These are phyloP conservation scores for Phialemonium atrogriseum DNA, from an alignment of 2,329 filamentous ascomycete species.

Conservation along the genomic window DNA sequence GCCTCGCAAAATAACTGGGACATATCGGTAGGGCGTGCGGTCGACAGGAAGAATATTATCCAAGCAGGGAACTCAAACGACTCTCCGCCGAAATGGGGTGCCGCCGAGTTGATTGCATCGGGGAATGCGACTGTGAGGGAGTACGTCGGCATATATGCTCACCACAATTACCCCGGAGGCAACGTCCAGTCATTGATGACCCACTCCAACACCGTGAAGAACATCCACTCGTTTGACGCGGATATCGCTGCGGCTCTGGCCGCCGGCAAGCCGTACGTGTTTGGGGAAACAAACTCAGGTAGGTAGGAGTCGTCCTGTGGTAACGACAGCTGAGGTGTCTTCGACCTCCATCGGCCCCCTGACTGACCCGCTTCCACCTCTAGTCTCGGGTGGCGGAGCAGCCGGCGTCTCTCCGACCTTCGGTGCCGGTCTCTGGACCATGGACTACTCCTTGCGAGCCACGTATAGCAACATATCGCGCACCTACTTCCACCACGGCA, in stretches of 20 bases:
- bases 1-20: constrained; percentile 30
- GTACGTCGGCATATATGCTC: constrained; percentile 33
- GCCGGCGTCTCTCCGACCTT: constrained; percentile 34
- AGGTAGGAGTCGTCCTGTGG: constrained; percentile 3
- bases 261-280: constrained; percentile 33
- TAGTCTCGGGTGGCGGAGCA: constrained; percentile 29
- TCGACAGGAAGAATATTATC: constrained; percentile 25
- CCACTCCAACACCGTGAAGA: constrained; percentile 29
- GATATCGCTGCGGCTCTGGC: constrained; percentile 30
- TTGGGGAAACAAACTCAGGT: constrained; percentile 44
- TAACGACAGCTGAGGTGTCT: not conserved
- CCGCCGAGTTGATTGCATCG: constrained; percentile 27
- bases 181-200: constrained; percentile 33
- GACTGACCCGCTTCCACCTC: not conserved
- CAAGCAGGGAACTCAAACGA: constrained; percentile 32
- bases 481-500: constrained; percentile 44
- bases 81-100: constrained; percentile 26
- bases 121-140: constrained; percentile 25
- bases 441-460: constrained; percentile 33
- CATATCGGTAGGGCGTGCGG: constrained; percentile 24
- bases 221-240: constrained; percentile 28
- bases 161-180: constrained; percentile 41
- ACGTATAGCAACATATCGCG: constrained; percentile 26
- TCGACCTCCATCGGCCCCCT: too few species aligned
- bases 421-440: constrained; percentile 41